Evolutionary conservation across 2,329 filamentous ascomycete genomes (phyloP), one percentile per base, ranked within the genome.

Genomic region (Zopfia rhizophila): DNA sequence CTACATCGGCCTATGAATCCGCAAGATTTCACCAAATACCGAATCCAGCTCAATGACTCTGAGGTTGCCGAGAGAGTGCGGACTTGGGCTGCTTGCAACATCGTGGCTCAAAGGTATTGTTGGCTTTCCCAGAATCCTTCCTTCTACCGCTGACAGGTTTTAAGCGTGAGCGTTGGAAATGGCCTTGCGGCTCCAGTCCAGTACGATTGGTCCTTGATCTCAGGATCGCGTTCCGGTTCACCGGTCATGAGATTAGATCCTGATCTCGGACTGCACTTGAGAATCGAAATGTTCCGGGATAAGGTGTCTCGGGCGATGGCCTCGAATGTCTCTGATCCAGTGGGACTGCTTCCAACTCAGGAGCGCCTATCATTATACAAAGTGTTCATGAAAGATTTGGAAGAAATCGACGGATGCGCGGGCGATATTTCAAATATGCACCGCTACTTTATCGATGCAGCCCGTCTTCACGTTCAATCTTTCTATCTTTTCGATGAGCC

Each of bases 401-500:
- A 39, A 16, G 18, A 5, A 3, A 31, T 46, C 17, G 43, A 46
- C 19, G 28, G 19, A 8, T 32, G 12, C 28, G 13, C 14, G 11
- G 12, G 7, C 5, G 29, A 33, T 17, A 14, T 33, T n/a, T 46
- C 43, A 4, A 14, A 14, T 13, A 25, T 40, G 11, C 17, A 32
- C 21, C 35, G 29, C 30, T 38, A 53, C 38, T 46, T 56, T 33
- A 27, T 59, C n/a, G 30, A 28, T 11, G 48, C 48, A 7, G 54
- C 56, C 7, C 38, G 53, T 10, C 45, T 61, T 12, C 56, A 64
- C 33, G 29, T 63, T 5, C 51, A 57, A 12, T 51, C 55, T 7
- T 60, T 55, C 31, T 58, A 48, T 30, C 53, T 62, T 32, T 55
- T 62, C 39, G 58, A 61, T 19, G 51, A 56, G 7, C 30, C 53